Conservation (phyloP, 176 grass and related monocot genomes). For the Lolium rigidum region DNA sequence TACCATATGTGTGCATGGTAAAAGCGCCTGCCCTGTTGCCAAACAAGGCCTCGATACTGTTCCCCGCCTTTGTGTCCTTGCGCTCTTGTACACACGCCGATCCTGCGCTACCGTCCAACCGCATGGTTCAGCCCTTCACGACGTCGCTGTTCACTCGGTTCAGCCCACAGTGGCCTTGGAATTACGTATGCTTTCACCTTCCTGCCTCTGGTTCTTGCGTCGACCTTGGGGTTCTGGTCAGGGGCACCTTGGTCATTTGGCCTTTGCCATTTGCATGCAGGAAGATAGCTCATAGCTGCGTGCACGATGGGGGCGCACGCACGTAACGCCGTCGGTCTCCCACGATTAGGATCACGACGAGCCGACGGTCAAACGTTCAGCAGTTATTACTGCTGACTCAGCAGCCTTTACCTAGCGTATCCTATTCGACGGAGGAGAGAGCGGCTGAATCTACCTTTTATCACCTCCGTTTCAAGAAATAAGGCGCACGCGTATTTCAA, state of each 20-base stretch:
- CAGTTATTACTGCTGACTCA: slow-evolving; percentile 60
- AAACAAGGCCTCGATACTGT: slow-evolving; percentile 48
- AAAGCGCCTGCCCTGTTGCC: slow-evolving; percentile 38
- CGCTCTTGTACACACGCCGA: not conserved
- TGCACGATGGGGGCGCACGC: not conserved
- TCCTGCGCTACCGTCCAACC: slow-evolving; percentile 49
- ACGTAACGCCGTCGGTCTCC: slow-evolving; percentile 7
- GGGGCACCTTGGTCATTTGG: slow-evolving; percentile 20
- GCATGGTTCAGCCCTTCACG: not conserved
- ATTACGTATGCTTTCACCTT: slow-evolving; percentile 21
- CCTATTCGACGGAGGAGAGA: not conserved
- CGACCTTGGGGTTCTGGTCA: not conserved
- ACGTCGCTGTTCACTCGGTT: slow-evolving; percentile 55
- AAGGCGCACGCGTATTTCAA: too few species aligned
- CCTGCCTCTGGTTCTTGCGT: not conserved
- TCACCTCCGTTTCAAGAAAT: too few species aligned
- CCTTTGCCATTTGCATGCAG: not conserved
- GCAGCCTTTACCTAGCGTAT: not conserved
- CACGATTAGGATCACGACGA: slow-evolving; percentile 57
- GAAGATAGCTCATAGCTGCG: too few species aligned
- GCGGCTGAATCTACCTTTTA: too few species aligned
- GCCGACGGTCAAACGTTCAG: slow-evolving; percentile 58
- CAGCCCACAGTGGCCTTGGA: slow-evolving; percentile 37
- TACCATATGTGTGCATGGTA: slow-evolving; percentile 40
- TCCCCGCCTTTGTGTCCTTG: not conserved